Conservation (phyloP, 176 grass and related monocot genomes). For the Chloris gayana region DNA sequence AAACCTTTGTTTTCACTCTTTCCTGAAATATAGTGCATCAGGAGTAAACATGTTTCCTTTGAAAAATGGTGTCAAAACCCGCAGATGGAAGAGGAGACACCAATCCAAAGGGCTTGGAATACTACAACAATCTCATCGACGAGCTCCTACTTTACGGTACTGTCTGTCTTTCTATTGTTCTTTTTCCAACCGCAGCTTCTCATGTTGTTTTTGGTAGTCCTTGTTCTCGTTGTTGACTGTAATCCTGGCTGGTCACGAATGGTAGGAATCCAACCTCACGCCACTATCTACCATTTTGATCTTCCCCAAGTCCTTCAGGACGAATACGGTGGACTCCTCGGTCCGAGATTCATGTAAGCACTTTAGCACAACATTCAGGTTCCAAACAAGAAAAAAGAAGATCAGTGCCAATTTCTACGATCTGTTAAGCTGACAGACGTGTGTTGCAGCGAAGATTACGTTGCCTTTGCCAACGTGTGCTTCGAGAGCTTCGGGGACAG, state of each 20-base stretch:
- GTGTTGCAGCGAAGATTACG: conserved; percentile 69
- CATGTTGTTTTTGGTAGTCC: background rate
- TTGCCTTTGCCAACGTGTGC: conserved; percentile 65
- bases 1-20: background rate
- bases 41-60: background rate
- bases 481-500: conserved; percentile 72
- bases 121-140: conserved; percentile 83
- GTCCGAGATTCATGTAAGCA: conserved; percentile 64
- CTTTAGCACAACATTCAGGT: background rate
- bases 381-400: no score
- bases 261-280: conserved; percentile 75
- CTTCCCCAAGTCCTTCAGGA: conserved; percentile 71
- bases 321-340: conserved; percentile 61
- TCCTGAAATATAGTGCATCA: background rate
- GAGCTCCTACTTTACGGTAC: conserved; percentile 65
- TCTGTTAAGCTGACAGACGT: background rate
- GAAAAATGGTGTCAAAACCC: background rate
- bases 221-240: background rate
- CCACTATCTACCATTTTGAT: conserved; percentile 77
- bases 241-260: background rate
- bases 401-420: no score
- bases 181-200: background rate
- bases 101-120: conserved; percentile 63
- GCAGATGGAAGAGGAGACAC: conserved; percentile 68
- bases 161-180: background rate